Conservation (phyloP, 192 early-diverging fungal genomes). For the Backusella tuberculispora region DNA sequence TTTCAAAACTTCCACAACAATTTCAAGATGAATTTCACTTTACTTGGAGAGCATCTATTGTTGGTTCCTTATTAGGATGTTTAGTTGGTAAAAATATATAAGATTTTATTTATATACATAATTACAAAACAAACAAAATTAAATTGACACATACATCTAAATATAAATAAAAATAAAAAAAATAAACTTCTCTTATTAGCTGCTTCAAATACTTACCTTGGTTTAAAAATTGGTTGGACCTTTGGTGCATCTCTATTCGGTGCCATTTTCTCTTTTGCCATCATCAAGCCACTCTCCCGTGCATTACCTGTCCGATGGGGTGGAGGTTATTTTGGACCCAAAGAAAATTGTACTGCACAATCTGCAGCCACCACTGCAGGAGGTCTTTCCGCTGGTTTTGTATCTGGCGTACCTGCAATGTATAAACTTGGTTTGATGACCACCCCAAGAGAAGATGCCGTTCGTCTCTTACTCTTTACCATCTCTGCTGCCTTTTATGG, state of each 20-base stretch:
- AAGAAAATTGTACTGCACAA: constrained; percentile 69
- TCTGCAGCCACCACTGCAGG: constrained; percentile 72
- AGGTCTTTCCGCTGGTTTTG: constrained; percentile 62
- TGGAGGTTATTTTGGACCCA: constrained; percentile 66
- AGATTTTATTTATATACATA: not conserved
- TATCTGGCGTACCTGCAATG: constrained; percentile 70
- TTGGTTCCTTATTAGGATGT: constrained; percentile 63
- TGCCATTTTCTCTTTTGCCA: constrained; percentile 61
- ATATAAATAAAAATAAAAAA: not conserved
- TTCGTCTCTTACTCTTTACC: constrained; percentile 57
- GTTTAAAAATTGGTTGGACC: constrained; percentile 65
- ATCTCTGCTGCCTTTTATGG: constrained; percentile 66
- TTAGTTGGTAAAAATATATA: constrained; percentile 46
- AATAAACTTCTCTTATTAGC: constrained; percentile 13
- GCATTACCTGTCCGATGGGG: constrained; percentile 37
- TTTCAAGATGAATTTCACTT: constrained; percentile 35
- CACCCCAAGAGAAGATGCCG: constrained; percentile 53
- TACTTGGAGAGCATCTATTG: constrained; percentile 55
- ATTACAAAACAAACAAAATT: no score
- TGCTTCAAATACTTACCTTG: constrained; percentile 72
- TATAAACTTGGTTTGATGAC: constrained; percentile 64
- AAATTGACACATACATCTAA: no score
- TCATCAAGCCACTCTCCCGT: constrained; percentile 57
- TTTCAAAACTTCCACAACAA: constrained; percentile 7
- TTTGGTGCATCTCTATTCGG: constrained; percentile 59